A percentile compares a stretch with the other conserved stretches of the same genome.
These are phyloP conservation scores for Verbascum thapsus DNA, from an alignment of 257 asterid species.

Conservation along the genomic window DNA sequence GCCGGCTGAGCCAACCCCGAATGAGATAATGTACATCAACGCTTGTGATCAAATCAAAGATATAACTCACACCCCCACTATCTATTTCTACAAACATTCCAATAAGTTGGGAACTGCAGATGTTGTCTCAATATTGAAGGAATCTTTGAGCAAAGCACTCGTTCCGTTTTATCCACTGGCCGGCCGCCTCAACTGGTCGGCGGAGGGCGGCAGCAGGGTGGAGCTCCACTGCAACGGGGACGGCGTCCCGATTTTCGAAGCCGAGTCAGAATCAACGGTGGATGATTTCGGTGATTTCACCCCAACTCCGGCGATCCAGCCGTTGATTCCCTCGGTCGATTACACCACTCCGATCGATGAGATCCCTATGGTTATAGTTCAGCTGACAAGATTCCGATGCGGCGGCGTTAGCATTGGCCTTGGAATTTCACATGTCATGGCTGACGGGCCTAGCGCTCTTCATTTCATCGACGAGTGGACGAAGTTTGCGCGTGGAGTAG, in stretches of 20 bases:
- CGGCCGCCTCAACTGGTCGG: constrained; percentile 51
- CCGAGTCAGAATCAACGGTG: constrained; percentile 44
- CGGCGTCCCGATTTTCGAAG: constrained; percentile 54
- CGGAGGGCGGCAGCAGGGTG: constrained; percentile 54
- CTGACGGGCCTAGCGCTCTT: constrained; percentile 57
- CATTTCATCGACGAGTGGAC: constrained; percentile 54
- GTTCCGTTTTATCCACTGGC: constrained; percentile 57
- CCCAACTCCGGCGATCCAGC: constrained; percentile 44
- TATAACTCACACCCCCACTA: constrained; percentile 55
- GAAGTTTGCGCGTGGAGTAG: constrained; percentile 36
- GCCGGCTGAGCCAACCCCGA: constrained; percentile 59
- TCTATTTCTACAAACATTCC: constrained; percentile 48
- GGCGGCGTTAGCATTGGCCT: constrained; percentile 56
- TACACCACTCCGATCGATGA: constrained; percentile 52
- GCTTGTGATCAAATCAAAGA: constrained; percentile 58
- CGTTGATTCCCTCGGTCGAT: constrained; percentile 49
- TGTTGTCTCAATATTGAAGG: constrained; percentile 22
- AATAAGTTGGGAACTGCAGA: constrained; percentile 22
- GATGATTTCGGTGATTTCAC: constrained; percentile 60
- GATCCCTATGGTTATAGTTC: constrained; percentile 46
- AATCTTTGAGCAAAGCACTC: constrained; percentile 50
- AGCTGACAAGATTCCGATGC: constrained; percentile 51
- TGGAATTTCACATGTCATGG: constrained; percentile 52
- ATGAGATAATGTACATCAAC: constrained; percentile 41
- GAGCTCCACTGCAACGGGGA: constrained; percentile 57